Base-by-base conservation (phyloP, 805 yeast genomes). In the Hanseniaspora meyeri region DNA sequence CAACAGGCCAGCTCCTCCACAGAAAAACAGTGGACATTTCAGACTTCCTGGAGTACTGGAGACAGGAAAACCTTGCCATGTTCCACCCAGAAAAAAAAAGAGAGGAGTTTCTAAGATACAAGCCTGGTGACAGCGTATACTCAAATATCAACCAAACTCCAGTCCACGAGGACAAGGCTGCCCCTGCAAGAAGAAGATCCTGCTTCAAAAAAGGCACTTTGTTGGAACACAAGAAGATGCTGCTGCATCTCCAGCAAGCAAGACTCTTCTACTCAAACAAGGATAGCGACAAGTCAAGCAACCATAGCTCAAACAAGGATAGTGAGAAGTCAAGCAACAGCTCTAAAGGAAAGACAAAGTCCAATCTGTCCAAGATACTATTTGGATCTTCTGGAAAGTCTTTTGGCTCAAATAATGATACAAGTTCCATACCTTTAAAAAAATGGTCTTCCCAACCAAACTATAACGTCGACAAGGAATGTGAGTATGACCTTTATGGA, bases 341-440 rank as follows among this genome's bases (percentile, higher is more conserved):
- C 14, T 7, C 3, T 27, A 46, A 45, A 17, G 17, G 20, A 5
- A 53, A 53, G 32, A 31, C 51, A 5, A 53, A 46, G 19, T 31
- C 51, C 5, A 53, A 53, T 19, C 20, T 53, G 2, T 36, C 57
- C 4, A 53, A 53, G 31, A 38, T 53, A 3, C 38, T 53, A 16
- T 46, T 46, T 32, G 49, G 49, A 12, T 53, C 43, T 9, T 32
- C 43, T 4, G 38, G n/a, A 4, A 43, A 31, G 9, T 9, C 9
- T 5, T 17, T 4, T 43, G 38, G 34, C 34, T n/a, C 47, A 45
- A 43, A 37, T 14, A 38, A 36, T 20, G 39, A 39, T 55, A 29
- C 38, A 31, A 43, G 34, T 43, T 42, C 31, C 27, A 70, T n/a
- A 65, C 70, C 11, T 65, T 66, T 51, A 49, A 68, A 39, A 68